phyloP scores from a whole-genome alignment of 2,329 filamentous ascomycete genomes.

The Hypomyces rosellus region DNA sequence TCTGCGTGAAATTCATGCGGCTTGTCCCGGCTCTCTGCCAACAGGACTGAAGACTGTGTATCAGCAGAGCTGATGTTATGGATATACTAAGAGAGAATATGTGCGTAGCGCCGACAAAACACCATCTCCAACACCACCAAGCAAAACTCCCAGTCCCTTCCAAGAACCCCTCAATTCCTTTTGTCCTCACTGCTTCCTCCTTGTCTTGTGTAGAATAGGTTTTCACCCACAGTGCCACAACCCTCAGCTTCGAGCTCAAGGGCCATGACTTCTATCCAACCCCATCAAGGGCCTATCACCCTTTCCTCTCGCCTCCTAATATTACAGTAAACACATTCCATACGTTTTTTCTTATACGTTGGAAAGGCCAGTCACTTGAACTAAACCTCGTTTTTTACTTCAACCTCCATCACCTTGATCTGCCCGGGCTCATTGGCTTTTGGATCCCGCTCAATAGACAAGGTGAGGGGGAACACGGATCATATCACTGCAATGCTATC shows the following conservation, averaged over 20 bases:
- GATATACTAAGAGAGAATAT: conserved; percentile 1
- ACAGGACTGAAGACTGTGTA: background rate
- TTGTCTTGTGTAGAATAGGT: too few species aligned
- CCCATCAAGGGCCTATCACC: background rate
- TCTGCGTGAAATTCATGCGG: background rate
- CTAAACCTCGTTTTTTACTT: too few species aligned
- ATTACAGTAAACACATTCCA: background rate
- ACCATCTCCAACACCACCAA: background rate
- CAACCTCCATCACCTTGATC: too few species aligned
- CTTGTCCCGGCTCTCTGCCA: background rate
- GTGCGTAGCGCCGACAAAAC: background rate
- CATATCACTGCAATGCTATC: background rate
- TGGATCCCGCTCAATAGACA: too few species aligned
- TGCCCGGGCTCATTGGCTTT: background rate
- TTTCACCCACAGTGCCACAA: background rate
- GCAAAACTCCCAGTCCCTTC: background rate
- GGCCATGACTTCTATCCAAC: background rate
- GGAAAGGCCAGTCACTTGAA: too few species aligned
- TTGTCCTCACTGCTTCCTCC: too few species aligned
- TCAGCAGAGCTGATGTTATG: background rate
- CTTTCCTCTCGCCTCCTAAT: background rate
- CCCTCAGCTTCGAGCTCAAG: background rate
- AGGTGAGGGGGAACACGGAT: too few species aligned
- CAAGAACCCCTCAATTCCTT: background rate
- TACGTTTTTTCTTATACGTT: background rate